Evolutionary conservation across 1,139 yeast genomes (phyloP), one percentile per base, ranked within the genome.

Genomic region (Blastobotrys persicus): DNA sequence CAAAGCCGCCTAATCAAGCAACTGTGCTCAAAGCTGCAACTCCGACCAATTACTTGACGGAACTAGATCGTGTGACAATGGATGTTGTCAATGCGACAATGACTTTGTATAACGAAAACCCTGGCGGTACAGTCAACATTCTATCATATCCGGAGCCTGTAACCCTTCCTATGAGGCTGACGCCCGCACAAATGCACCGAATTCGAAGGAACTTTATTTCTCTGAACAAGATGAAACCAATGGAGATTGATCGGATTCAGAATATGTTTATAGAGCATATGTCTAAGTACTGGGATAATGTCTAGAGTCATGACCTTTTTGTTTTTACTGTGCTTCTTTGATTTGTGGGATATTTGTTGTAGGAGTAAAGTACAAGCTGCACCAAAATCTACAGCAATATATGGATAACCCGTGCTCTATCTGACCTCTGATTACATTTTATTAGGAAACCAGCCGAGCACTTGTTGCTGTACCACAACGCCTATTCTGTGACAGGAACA

Each of bases 131-230:
- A 2, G 71, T 71, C 2, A 72, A 65, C 42, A 60, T 77, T 4
- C 65, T 68, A 40, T 75, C 69, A 13, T 65, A 67, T 16, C 63
- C 63, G 2, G 69, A 64, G 4, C 70, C 68, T 17, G 78, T 88
- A 2, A 79, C 78, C 12, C 70, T 91, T 63, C 97, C 97, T 0
- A 65, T 80, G 2, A 73, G 73, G 9, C 80, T 88, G 9, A 79
- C 89, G 12, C 73, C 85, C 33, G 88, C 96, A 0, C 89, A 86
- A 59, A 67, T 92, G 48, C 96, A 91, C 61, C 75, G 98, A 54
- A 75, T 87, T 20, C 76, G 96, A 65, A 75, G 98, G 57, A 84
- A 91, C 23, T 92, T 85, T 64, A 80, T 91, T 31, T 74, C 80
- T 31, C 74, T 92, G 63, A 89, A 92, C 65, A 78, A 88, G 59